Percentiles rank a stretch among this genome's conserved stretches.
phyloP scores from a whole-genome alignment of 1,284 basidiomycete genomes.

The Lentinula novae-zelandiae region DNA sequence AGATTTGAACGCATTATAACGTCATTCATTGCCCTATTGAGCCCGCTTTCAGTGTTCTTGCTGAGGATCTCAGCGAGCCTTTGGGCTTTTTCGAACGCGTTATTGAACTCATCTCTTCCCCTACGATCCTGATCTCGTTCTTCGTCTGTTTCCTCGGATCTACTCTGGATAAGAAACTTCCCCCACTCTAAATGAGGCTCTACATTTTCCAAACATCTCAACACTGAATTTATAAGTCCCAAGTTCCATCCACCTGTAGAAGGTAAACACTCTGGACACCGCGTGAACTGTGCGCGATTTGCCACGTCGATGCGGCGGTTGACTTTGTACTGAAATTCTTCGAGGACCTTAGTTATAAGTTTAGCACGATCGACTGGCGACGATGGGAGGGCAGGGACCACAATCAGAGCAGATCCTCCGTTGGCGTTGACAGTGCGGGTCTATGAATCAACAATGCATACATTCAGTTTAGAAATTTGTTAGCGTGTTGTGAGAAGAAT shows the following conservation, averaged over 20 bases:
- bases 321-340: not conserved
- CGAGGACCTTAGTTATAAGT: not conserved
- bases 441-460: not conserved
- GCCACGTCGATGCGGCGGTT: not conserved
- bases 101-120: not conserved
- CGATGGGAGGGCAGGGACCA: conserved; percentile 2
- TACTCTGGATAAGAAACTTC: not conserved
- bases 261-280: not conserved
- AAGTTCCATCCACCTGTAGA: not conserved
- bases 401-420: not conserved
- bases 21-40: not conserved
- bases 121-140: not conserved
- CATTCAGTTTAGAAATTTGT: too few relatives aligned
- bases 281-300: not conserved
- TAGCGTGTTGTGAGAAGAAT: not conserved
- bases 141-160: not conserved
- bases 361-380: not conserved
- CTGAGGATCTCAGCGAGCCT: not conserved
- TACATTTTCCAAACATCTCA: not conserved
- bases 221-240: not conserved
- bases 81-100: not conserved
- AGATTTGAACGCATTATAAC: not conserved
- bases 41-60: not conserved
- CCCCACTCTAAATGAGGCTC: conserved; percentile 2
- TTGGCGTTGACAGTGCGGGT: not conserved